Conservation (phyloP, 441 rosid species). For the Sinapis alba region DNA sequence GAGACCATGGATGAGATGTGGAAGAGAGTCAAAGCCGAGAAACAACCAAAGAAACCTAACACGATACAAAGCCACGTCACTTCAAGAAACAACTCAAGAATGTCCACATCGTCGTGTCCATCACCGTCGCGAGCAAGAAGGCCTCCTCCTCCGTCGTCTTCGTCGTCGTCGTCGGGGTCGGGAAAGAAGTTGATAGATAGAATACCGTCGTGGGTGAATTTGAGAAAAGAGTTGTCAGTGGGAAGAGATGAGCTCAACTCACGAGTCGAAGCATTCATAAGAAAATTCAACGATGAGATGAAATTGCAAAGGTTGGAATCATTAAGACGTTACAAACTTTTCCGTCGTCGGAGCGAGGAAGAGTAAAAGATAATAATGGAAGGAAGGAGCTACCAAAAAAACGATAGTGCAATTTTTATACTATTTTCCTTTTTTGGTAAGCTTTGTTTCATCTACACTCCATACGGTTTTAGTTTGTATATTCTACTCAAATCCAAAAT, state of each 20-base stretch:
- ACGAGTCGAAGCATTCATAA: slow-evolving; percentile 80
- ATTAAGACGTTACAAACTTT: slow-evolving; percentile 49
- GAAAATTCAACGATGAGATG: slow-evolving; percentile 80
- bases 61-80: slow-evolving; percentile 6
- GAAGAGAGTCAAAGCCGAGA: slow-evolving; percentile 35
- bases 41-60: background rate
- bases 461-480: background rate
- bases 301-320: slow-evolving; percentile 76
- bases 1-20: slow-evolving; percentile 41
- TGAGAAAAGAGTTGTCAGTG: slow-evolving; percentile 71
- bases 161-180: background rate
- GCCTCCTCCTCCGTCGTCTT: background rate
- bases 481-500: background rate
- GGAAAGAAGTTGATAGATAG: slow-evolving; percentile 22
- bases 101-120: slow-evolving; percentile 26
- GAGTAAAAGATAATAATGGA: background rate
- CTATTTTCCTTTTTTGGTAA: background rate
- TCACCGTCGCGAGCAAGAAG: slow-evolving; percentile 1
- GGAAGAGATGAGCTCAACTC: slow-evolving; percentile 84
- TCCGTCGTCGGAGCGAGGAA: slow-evolving; percentile 19
- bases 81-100: slow-evolving; percentile 9
- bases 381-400: background rate
- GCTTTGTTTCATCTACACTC: slow-evolving; percentile 2
- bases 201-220: slow-evolving; percentile 45
- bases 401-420: background rate